Percentiles rank a stretch among this genome's conserved stretches.
These are phyloP conservation scores for Cryptococcus maquisensis DNA, from an alignment of 1,284 basidiomycete species.

Conservation along the genomic window DNA sequence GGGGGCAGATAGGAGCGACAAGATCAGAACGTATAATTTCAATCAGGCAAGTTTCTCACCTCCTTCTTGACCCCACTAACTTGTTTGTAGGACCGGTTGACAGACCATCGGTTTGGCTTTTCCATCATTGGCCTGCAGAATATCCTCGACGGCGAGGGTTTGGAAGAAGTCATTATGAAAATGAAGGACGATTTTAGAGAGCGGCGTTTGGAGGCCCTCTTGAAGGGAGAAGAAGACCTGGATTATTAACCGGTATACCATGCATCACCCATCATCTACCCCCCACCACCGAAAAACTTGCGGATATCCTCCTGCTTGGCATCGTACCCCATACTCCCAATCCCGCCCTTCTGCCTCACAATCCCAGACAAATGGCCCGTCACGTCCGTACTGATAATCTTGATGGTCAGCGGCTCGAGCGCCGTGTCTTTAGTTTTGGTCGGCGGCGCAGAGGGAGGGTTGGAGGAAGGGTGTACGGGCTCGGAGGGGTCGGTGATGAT, in stretches of 20 bases:
- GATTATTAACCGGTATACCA: slow-evolving; percentile 30
- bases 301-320: slow-evolving; percentile 70
- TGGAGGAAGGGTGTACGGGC: slow-evolving; percentile 28
- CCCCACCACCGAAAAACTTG: slow-evolving; percentile 64
- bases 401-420: slow-evolving; percentile 29
- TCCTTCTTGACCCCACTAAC: background rate
- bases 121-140: slow-evolving; percentile 68
- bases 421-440: slow-evolving; percentile 1
- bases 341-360: slow-evolving; percentile 69
- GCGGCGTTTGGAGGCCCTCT: slow-evolving; percentile 63
- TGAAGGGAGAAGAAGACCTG: slow-evolving; percentile 51
- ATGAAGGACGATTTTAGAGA: slow-evolving; percentile 63
- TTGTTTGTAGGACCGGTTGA: slow-evolving; percentile 70
- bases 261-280: slow-evolving; percentile 5
- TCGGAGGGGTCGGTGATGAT: slow-evolving; percentile 22
- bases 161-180: slow-evolving; percentile 57
- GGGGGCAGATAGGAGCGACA: slow-evolving; percentile 79
- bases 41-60: slow-evolving; percentile 59
- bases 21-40: slow-evolving; percentile 90
- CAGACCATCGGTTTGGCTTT: slow-evolving; percentile 81
- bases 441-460: slow-evolving; percentile 27
- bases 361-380: slow-evolving; percentile 48
- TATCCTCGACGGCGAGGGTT: slow-evolving; percentile 72
- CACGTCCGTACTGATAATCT: slow-evolving; percentile 42
- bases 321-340: slow-evolving; percentile 67